Conservation (phyloP, 2,329 filamentous ascomycete genomes). For the Cercospora sp. region DNA sequence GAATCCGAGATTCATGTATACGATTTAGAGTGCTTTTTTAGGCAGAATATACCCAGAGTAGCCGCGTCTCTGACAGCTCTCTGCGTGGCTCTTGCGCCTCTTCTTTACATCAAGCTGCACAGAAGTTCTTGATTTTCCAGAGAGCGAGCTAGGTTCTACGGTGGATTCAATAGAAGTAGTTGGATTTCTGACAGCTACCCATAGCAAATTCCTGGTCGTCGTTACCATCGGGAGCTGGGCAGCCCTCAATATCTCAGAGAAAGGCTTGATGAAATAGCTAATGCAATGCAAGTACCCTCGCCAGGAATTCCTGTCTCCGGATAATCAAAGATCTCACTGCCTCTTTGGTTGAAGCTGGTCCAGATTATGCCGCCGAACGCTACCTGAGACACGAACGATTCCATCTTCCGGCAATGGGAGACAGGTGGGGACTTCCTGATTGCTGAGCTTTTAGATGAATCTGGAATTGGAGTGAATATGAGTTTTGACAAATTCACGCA, state of each 20-base stretch:
- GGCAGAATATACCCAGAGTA: not conserved
- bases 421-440: not conserved
- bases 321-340: not conserved
- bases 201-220: not conserved
- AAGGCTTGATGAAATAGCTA: not conserved
- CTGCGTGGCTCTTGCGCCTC: not conserved
- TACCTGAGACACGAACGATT: not conserved
- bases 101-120: not conserved
- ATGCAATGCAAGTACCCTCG: not conserved
- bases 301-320: not conserved
- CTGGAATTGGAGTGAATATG: not conserved
- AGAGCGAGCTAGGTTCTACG: not conserved
- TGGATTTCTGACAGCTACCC: rapidly evolving
- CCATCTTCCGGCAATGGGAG: too few species aligned
- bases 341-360: not conserved
- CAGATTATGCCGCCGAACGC: not conserved
- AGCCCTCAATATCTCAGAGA: not conserved
- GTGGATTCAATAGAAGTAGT: not conserved
- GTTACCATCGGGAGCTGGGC: not conserved
- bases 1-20: conserved; percentile 48
- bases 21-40: conserved; percentile 30
- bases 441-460: not conserved
- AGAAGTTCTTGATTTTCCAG: not conserved
- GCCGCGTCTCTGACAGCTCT: not conserved
- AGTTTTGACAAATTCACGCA: not conserved